Percentiles rank a stretch among this genome's conserved stretches.
phyloP scores from a whole-genome alignment of 805 yeast genomes.

The Suhomyces tanzawaensis region DNA sequence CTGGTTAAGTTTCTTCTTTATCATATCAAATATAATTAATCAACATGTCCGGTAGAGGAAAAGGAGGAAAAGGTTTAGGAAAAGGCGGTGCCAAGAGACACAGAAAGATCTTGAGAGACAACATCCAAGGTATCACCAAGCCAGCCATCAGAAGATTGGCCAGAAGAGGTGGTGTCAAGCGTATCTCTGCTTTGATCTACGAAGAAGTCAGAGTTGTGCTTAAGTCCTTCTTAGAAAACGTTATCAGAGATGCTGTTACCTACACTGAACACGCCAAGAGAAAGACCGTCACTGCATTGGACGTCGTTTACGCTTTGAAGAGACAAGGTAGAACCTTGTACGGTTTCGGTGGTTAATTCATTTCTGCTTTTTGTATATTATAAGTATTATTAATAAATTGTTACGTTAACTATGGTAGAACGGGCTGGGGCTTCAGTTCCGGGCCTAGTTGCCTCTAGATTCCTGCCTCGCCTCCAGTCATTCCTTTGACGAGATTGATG shows the following conservation, averaged over 20 bases:
- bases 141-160: slow-evolving; percentile 99
- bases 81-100: slow-evolving; percentile 99
- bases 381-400: slow-evolving; percentile 10
- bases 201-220: slow-evolving; percentile 98
- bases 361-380: slow-evolving; percentile 10
- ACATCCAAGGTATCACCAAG: slow-evolving; percentile 99
- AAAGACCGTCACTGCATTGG: slow-evolving; percentile 98
- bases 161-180: slow-evolving; percentile 99
- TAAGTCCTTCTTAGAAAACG: slow-evolving; percentile 93
- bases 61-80: slow-evolving; percentile 99
- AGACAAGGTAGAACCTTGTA: slow-evolving; percentile 99
- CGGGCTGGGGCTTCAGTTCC: too few relatives aligned
- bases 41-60: slow-evolving; percentile 96
- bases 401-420: background rate
- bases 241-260: slow-evolving; percentile 98
- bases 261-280: slow-evolving; percentile 99
- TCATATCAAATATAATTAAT: slow-evolving; percentile 19
- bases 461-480: too few relatives aligned
- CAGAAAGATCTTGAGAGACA: slow-evolving; percentile 98
- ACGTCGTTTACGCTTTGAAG: slow-evolving; percentile 98
- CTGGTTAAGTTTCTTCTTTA: slow-evolving; percentile 8
- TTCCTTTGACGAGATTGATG: too few relatives aligned
- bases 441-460: too few relatives aligned
- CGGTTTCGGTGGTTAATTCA: slow-evolving; percentile 96
- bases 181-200: slow-evolving; percentile 97